phyloP scores from a whole-genome alignment of 192 early-diverging fungal species.

The Backusella australiensis region DNA sequence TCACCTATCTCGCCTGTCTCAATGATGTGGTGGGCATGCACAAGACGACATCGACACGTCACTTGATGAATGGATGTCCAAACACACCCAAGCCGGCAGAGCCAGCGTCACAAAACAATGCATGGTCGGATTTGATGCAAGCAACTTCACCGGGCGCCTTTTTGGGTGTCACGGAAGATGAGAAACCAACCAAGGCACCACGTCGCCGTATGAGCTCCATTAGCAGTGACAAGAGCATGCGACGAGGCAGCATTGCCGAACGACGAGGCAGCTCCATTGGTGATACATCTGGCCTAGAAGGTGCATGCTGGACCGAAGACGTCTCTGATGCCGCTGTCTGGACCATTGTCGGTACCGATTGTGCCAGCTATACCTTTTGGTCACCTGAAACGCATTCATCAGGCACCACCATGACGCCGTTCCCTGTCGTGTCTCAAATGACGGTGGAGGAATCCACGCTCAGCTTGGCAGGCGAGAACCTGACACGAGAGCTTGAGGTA shows the following conservation, averaged over 20 bases:
- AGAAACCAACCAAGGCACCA: not conserved
- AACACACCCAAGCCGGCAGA: not conserved
- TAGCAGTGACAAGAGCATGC: slow-evolving; percentile 14
- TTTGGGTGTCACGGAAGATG: not conserved
- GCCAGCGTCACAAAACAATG: not conserved
- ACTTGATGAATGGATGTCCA: slow-evolving; percentile 4
- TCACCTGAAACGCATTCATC: slow-evolving; percentile 21
- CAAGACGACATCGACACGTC: slow-evolving; percentile 47
- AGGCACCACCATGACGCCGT: slow-evolving; percentile 21
- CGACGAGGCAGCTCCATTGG: slow-evolving; percentile 17
- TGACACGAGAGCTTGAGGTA: slow-evolving; percentile 62
- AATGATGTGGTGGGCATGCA: slow-evolving; percentile 78
- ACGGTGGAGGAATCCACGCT: slow-evolving; percentile 27
- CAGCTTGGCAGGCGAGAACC: slow-evolving; percentile 64
- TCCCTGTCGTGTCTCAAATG: slow-evolving; percentile 23
- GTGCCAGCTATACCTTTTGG: slow-evolving; percentile 54
- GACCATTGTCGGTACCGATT: slow-evolving; percentile 88
- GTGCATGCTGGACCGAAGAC: slow-evolving; percentile 69
- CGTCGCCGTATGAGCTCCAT: slow-evolving; percentile 20
- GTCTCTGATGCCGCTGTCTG: slow-evolving; percentile 87
- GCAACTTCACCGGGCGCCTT: not conserved
- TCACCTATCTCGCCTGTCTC: slow-evolving; percentile 68
- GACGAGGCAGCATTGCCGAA: slow-evolving; percentile 21
- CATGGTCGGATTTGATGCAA: slow-evolving; percentile 7
- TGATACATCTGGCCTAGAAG: slow-evolving; percentile 17